A percentile compares a stretch with the other conserved stretches of the same genome.
These are phyloP conservation scores for Aspergillus sp. DNA, from an alignment of 2,329 filamentous ascomycete species.

Conservation along the genomic window DNA sequence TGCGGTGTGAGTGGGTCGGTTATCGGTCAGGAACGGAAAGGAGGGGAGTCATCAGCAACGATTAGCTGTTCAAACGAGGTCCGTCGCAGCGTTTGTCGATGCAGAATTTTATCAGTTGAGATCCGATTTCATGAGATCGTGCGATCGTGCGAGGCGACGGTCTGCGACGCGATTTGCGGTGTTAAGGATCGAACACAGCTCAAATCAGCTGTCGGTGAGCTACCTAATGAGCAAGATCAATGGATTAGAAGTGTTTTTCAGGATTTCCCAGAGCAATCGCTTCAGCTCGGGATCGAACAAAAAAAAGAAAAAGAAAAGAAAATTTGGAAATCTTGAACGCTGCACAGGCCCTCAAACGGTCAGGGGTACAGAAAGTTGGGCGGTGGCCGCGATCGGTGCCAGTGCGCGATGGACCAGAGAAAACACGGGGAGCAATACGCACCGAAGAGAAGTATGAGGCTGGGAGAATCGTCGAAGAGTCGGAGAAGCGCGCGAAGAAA, in stretches of 20 bases:
- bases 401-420: conserved; percentile 1
- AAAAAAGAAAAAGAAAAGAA: conserved; percentile 8
- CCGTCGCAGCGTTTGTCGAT: conserved; percentile 10
- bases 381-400: not conserved
- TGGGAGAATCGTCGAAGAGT: not conserved
- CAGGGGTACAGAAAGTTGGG: conserved; percentile 10
- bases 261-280: not conserved
- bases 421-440: conserved; percentile 4
- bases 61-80: conserved; percentile 9
- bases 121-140: not conserved
- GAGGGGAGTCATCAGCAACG: conserved; percentile 25
- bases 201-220: conserved; percentile 9
- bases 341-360: conserved; percentile 12
- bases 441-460: conserved; percentile 10
- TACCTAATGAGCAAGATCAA: conserved; percentile 6
- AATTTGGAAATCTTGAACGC: not conserved
- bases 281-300: not conserved
- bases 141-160: conserved; percentile 26
- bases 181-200: conserved; percentile 14
- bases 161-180: conserved; percentile 28
- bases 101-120: not conserved
- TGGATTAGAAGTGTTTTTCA: conserved; percentile 6
- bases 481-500: conserved; percentile 5
- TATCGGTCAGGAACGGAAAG: conserved; percentile 18
- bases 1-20: conserved; percentile 18